Evolutionary conservation across 2,329 filamentous ascomycete species (phyloP).

Genomic region (Passalora sequoiae): DNA sequence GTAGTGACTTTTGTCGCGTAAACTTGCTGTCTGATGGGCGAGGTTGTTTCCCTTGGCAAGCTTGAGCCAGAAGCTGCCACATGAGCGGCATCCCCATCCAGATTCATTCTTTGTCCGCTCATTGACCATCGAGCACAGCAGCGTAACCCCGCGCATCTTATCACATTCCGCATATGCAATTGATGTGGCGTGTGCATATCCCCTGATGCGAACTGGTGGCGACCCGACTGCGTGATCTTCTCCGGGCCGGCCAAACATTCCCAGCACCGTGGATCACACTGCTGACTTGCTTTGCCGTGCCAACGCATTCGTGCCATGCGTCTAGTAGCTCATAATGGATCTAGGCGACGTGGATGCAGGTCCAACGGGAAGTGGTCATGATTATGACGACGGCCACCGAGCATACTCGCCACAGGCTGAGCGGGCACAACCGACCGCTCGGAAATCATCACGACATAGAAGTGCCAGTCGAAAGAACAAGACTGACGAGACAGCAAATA

Average conservation of each 20-base stretch:
- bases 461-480: not conserved
- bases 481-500: not conserved
- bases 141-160: no score
- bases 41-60: not conserved
- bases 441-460: not conserved
- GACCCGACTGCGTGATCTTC: no score
- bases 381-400: constrained; percentile 1
- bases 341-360: constrained; percentile 11
- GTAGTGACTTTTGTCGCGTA: not conserved
- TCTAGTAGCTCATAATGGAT: constrained; percentile 3
- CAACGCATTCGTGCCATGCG: not conserved
- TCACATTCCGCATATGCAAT: no score
- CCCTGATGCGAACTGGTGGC: no score
- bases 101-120: not conserved
- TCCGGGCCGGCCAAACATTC: no score
- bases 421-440: not conserved
- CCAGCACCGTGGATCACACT: no score
- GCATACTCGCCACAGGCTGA: constrained; percentile 8
- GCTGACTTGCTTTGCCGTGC: no score
- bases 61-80: no score
- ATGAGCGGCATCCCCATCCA: not conserved
- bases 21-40: not conserved
- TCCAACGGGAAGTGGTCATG: not conserved
- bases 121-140: no score
- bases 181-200: no score